Conservation (phyloP, 2,329 filamentous ascomycete species). For the Lasiodiplodia citricola region DNA sequence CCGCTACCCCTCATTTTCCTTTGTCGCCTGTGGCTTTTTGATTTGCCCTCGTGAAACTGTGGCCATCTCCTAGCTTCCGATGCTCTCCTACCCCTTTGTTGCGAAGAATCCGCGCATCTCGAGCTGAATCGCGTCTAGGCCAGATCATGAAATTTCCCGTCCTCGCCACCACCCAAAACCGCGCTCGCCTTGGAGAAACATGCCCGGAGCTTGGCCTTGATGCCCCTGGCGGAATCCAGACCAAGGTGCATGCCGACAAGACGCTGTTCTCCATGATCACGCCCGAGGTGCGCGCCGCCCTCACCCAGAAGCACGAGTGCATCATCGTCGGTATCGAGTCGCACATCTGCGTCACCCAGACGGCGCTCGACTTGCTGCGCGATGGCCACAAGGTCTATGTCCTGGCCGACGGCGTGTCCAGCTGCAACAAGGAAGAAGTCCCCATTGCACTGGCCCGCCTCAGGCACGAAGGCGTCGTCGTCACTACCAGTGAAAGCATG, state of each 20-base stretch:
- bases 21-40: conserved; percentile 20
- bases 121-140: conserved; percentile 36
- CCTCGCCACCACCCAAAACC: conserved; percentile 85
- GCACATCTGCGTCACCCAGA: conserved; percentile 95
- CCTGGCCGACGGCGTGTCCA: conserved; percentile 86
- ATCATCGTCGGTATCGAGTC: conserved; percentile 90
- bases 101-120: neutral
- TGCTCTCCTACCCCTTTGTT: conserved; percentile 7
- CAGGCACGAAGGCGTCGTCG: conserved; percentile 73
- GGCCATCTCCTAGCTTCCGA: conserved; percentile 18
- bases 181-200: conserved; percentile 76
- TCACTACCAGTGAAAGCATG: conserved; percentile 88
- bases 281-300: conserved; percentile 63
- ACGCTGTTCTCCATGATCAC: conserved; percentile 87
- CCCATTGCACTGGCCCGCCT: conserved; percentile 77
- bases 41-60: conserved; percentile 19
- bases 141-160: conserved; percentile 75
- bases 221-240: conserved; percentile 55
- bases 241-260: conserved; percentile 75
- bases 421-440: conserved; percentile 82
- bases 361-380: conserved; percentile 77
- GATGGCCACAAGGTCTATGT: conserved; percentile 83
- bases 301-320: conserved; percentile 60
- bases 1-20: conserved; percentile 12
- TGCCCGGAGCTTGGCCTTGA: conserved; percentile 71